These are phyloP conservation scores for Glycyrrhiza uralensis DNA, from an alignment of 306 rosid genomes.

Conservation along the genomic window DNA sequence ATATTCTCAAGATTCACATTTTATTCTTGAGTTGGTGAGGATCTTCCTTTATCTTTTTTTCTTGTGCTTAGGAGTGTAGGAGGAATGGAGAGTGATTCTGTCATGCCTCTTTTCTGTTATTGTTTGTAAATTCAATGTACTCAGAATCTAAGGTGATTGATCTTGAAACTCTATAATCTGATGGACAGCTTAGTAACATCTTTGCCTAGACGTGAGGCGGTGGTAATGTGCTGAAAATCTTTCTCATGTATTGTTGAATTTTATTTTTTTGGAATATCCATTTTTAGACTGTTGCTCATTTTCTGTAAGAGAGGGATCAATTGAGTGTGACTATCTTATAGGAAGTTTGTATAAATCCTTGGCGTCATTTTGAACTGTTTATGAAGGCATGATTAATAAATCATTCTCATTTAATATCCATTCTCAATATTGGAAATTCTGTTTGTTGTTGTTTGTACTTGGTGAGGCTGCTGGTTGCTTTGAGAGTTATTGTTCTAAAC, in stretches of 20 bases:
- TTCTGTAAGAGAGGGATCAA: background rate
- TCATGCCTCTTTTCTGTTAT: constrained; percentile 1
- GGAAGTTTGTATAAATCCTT: background rate
- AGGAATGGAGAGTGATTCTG: background rate
- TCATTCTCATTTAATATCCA: background rate
- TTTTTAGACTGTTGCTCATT: background rate
- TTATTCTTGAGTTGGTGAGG: constrained; percentile 93
- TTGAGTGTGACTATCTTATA: background rate
- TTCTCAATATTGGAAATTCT: background rate
- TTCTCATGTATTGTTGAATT: background rate
- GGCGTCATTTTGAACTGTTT: constrained; percentile 4
- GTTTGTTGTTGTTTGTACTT: background rate
- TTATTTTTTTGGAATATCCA: background rate
- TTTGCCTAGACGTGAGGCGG: background rate
- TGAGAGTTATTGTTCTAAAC: constrained; percentile 6
- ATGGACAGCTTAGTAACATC: constrained; percentile 7
- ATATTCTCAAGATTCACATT: constrained; percentile 97
- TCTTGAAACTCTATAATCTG: background rate
- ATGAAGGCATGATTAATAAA: background rate
- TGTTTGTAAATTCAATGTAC: background rate
- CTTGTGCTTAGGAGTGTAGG: constrained; percentile 1
- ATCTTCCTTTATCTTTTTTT: constrained; percentile 10
- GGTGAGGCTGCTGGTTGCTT: constrained; percentile 5
- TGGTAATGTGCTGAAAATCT: background rate
- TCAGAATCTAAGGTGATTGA: background rate